phyloP scores from a whole-genome alignment of 2,329 filamentous ascomycete genomes.

The Penicillium sp. region DNA sequence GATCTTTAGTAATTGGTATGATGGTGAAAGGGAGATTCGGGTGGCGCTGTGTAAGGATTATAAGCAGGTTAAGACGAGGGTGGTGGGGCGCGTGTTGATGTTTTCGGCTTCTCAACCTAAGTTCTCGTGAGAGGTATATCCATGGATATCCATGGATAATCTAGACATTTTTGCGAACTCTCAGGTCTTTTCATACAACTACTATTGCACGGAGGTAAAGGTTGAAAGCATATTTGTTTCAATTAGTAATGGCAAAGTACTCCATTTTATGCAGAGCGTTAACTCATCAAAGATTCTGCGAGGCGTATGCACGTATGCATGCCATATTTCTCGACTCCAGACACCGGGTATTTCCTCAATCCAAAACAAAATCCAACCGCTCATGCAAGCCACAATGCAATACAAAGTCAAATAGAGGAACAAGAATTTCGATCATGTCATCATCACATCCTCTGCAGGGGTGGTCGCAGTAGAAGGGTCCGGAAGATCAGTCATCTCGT shows the following conservation, averaged over 20 bases:
- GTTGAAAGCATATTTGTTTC: neutral
- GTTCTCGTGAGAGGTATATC: neutral
- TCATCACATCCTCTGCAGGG: slow-evolving; percentile 19
- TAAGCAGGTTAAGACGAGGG: neutral
- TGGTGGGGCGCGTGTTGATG: neutral
- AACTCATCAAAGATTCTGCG: neutral
- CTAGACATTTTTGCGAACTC: neutral
- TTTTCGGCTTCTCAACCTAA: neutral
- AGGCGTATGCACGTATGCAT: neutral
- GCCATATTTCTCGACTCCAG: slow-evolving; percentile 1
- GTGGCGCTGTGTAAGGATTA: neutral
- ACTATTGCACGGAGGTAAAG: neutral
- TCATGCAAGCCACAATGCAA: neutral
- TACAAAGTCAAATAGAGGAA: neutral
- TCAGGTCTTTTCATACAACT: neutral
- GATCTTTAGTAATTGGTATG: neutral
- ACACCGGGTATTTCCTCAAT: slow-evolving; percentile 8
- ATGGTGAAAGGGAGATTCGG: neutral
- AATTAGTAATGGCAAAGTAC: neutral
- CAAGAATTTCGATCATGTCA: slow-evolving; percentile 12
- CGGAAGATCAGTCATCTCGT: slow-evolving; percentile 19
- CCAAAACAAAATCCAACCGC: neutral
- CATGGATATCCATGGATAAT: neutral
- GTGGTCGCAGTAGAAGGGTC: slow-evolving; percentile 11
- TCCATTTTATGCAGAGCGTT: neutral